These are phyloP conservation scores for Tulasnella sp. DNA, from an alignment of 768 basidiomycete genomes.

Conservation along the genomic window DNA sequence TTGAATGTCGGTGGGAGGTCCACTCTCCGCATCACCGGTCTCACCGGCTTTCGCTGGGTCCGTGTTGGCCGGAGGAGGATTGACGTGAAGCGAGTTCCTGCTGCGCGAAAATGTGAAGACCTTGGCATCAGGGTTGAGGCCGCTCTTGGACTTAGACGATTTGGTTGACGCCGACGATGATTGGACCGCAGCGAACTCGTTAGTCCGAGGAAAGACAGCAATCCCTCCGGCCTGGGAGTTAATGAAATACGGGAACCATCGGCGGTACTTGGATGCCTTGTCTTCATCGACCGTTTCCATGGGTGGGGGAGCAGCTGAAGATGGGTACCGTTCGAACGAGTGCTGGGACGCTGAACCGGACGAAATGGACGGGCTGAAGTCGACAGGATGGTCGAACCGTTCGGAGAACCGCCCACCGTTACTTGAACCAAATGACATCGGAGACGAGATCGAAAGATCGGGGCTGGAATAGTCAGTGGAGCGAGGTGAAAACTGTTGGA, in stretches of 20 bases:
- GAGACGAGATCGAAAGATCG: neutral
- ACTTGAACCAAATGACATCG: neutral
- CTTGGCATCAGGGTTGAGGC: slow-evolving; percentile 85
- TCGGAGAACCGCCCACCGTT: neutral
- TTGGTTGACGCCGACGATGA: slow-evolving; percentile 17
- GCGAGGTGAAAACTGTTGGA: slow-evolving; percentile 10
- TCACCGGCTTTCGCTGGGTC: slow-evolving; percentile 5
- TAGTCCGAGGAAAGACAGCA: slow-evolving; percentile 26
- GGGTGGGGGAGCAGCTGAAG: slow-evolving; percentile 15
- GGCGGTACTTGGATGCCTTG: slow-evolving; percentile 28
- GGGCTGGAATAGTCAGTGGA: neutral
- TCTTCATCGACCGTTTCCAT: slow-evolving; percentile 31
- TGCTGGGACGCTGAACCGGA: slow-evolving; percentile 20
- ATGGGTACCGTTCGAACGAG: slow-evolving; percentile 32
- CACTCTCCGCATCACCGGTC: neutral
- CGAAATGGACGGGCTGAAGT: neutral
- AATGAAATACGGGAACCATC: slow-evolving; percentile 31
- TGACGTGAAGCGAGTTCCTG: slow-evolving; percentile 24
- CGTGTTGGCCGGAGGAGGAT: neutral
- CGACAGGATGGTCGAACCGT: neutral
- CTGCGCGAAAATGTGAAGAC: slow-evolving; percentile 63
- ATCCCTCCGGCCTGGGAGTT: slow-evolving; percentile 28
- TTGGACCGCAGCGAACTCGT: slow-evolving; percentile 35
- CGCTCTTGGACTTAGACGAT: slow-evolving; percentile 46
- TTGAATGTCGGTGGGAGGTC: neutral